Base-by-base conservation (phyloP, 805 yeast species). In the Metschnikowia cubensis region DNA sequence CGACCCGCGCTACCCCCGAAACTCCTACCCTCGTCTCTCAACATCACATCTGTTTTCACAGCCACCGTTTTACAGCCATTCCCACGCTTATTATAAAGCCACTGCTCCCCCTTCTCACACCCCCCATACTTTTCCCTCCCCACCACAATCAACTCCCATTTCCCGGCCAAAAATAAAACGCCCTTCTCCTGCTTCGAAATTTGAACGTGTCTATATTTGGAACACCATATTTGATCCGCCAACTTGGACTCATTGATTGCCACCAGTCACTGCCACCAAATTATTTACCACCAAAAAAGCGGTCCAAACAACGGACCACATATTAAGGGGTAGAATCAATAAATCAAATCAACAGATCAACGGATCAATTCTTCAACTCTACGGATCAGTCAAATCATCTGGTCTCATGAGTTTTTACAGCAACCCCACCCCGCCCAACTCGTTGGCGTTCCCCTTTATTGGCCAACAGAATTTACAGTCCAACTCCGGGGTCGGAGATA, bases 371-470 rank as follows among this genome's bases (percentile, higher is more conserved):
- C 4, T 3, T 8, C 11, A 8, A 25, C 0, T 25, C 29, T 3
- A 20, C 21, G 4, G 21, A 20, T 20, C 21, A 20, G 4, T 20
- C 21, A 22, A 18, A 2, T 22, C 29, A 8, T 8, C 7, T 8
- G 3, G 14, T 8, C 5, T 7, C 8, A 59, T 61, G 65, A 59
- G 63, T 45, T 60, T 55, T 49, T 61, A 52, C 50, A 37, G 50
- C 36, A 47, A 45, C 34, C 48, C 54, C 22, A 32, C 60, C 6
- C 51, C 51, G 15, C 50, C 47, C 36, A 61, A 59, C 47, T 59
- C 61, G 29, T 53, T 62, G 29, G 39, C 66, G 22, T 62, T 61
- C 46, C 62, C 65, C 20, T 59, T 65, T 25, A 60, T 59, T 43
- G 56, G 53, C 50, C 64, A 60, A 45, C 50, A 48, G 32, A 45